phyloP scores from a whole-genome alignment of 2,329 filamentous ascomycete genomes.

The Fusarium sp. region DNA sequence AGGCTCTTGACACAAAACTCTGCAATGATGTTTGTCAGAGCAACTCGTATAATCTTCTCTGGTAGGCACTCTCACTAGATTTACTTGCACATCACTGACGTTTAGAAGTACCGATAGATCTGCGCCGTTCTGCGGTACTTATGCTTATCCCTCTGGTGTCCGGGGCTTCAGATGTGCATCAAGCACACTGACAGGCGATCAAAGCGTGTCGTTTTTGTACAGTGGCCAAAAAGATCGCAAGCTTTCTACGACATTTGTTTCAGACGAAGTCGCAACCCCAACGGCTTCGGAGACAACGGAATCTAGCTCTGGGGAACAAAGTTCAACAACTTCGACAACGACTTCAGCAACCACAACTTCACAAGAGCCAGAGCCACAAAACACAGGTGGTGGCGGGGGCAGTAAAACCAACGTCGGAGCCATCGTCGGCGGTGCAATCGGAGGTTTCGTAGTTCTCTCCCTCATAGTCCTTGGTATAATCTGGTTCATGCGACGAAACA shows the following conservation, averaged over 20 bases:
- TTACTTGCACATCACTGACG: accelerated
- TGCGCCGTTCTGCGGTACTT: slow-evolving; percentile 31
- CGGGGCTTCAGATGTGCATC: slow-evolving; percentile 28
- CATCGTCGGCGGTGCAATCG: slow-evolving; percentile 27
- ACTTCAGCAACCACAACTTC: not conserved
- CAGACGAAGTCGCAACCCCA: not conserved
- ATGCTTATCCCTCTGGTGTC: slow-evolving; percentile 21
- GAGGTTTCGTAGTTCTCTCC: slow-evolving; percentile 17
- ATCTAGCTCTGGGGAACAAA: not conserved
- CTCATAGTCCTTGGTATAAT: slow-evolving; percentile 15
- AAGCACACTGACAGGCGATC: not conserved
- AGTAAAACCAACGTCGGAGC: slow-evolving; percentile 19
- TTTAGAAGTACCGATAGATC: slow-evolving; percentile 14
- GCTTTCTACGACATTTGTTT: slow-evolving; percentile 4
- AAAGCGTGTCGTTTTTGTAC: slow-evolving; percentile 27
- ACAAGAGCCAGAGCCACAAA: not conserved
- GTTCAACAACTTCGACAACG: not conserved
- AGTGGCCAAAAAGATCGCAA: slow-evolving; percentile 2
- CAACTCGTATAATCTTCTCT: slow-evolving; percentile 32
- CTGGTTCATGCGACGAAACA: slow-evolving; percentile 22
- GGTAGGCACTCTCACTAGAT: not conserved
- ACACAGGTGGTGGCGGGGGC: not conserved
- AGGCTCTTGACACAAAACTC: slow-evolving; percentile 1
- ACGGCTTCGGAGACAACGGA: not conserved
- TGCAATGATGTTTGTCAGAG: slow-evolving; percentile 36